Conservation (phyloP, 495 filamentous ascomycete species). For the Penicillium desertorum region DNA sequence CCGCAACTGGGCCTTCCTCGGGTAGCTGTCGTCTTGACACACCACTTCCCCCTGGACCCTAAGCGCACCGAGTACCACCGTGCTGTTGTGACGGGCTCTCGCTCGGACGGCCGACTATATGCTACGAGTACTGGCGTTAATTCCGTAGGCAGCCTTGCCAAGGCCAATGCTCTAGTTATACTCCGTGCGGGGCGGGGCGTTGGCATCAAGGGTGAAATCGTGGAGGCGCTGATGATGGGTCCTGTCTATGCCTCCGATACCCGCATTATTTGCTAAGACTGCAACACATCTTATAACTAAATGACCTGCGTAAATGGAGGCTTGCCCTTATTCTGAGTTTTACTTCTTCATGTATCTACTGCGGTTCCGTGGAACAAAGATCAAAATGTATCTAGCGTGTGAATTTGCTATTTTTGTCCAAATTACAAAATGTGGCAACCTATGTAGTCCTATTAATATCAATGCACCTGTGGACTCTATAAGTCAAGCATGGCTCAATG, state of each 20-base stretch:
- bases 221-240: slow-evolving; percentile 65
- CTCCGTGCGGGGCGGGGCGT: slow-evolving; percentile 59
- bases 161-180: slow-evolving; percentile 82
- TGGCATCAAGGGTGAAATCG: slow-evolving; percentile 52
- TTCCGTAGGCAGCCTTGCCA: slow-evolving; percentile 74
- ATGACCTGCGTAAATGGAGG: slow-evolving; percentile 15
- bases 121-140: slow-evolving; percentile 78
- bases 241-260: slow-evolving; percentile 30
- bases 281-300: neutral
- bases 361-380: no score
- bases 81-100: slow-evolving; percentile 59
- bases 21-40: slow-evolving; percentile 67
- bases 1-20: slow-evolving; percentile 64
- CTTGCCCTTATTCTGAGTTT: slow-evolving; percentile 10
- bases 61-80: slow-evolving; percentile 85
- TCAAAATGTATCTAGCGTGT: no score
- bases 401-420: no score
- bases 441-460: no score
- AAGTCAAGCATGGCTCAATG: no score
- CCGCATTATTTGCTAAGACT: slow-evolving; percentile 25
- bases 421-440: no score
- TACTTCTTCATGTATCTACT: no score
- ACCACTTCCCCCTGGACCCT: slow-evolving; percentile 72
- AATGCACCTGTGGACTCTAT: no score
- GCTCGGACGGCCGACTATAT: slow-evolving; percentile 64